Conservation (phyloP, 2,329 filamentous ascomycete genomes). For the Hypoxylon sp. region DNA sequence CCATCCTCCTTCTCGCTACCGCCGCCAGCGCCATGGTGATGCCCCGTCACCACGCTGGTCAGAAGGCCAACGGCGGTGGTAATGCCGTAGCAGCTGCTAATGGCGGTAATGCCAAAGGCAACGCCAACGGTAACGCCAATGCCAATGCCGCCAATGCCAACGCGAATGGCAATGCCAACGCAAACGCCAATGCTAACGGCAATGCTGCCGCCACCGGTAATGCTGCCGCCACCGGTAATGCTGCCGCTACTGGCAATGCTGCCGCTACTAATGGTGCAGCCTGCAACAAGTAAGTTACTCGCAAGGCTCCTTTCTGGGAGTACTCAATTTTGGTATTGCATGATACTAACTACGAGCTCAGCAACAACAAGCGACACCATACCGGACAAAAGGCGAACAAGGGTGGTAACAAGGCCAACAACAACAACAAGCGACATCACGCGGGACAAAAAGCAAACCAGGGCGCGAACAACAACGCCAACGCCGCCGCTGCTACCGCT, state of each 20-base stretch:
- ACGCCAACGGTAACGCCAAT: conserved; percentile 14
- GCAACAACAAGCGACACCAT: conserved; percentile 25
- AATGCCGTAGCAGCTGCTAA: conserved; percentile 7
- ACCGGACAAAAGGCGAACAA: conserved; percentile 18
- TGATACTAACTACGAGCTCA: conserved; percentile 6
- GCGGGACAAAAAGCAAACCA: conserved; percentile 22
- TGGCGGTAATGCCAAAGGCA: conserved; percentile 32
- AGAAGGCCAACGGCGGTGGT: conserved; percentile 39
- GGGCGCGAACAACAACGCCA: conserved; percentile 7
- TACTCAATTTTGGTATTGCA: not conserved
- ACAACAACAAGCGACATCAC: conserved; percentile 25
- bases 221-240: not conserved
- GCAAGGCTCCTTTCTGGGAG: not conserved
- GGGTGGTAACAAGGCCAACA: conserved; percentile 9
- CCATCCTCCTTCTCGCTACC: conserved; percentile 46
- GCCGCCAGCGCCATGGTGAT: conserved; percentile 44
- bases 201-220: not conserved
- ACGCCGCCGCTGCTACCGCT: conserved; percentile 5
- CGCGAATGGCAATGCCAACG: not conserved
- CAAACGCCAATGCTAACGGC: not conserved
- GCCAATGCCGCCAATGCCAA: conserved; percentile 1
- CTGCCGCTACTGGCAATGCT: not conserved
- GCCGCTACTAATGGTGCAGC: not conserved
- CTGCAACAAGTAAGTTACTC: conserved; percentile 1
- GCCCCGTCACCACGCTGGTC: conserved; percentile 46